Conservation (phyloP, 116 monocot genomes). For the Phalaenopsis hybrid region DNA sequence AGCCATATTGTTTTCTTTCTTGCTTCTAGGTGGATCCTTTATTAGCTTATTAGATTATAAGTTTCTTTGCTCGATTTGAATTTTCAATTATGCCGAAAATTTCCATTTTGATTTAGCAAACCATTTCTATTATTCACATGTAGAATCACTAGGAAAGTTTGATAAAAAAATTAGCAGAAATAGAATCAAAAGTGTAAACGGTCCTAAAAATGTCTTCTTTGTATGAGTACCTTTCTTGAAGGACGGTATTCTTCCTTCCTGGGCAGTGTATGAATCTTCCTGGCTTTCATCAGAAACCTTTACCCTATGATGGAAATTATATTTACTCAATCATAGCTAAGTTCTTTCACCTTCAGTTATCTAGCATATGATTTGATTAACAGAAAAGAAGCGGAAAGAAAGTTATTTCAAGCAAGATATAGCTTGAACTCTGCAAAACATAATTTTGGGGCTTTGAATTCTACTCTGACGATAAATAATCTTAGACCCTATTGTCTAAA, state of each 20-base stretch:
- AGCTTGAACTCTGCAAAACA: no score
- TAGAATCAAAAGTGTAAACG: background rate
- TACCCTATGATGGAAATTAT: slow-evolving; percentile 11
- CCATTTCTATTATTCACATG: background rate
- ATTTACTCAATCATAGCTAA: background rate
- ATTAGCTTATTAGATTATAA: background rate
- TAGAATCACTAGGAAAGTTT: no score
- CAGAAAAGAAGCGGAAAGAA: background rate
- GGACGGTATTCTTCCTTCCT: slow-evolving; percentile 10
- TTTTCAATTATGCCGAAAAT: background rate
- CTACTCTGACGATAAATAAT: no score
- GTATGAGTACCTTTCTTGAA: slow-evolving; percentile 19
- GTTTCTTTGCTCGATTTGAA: background rate
- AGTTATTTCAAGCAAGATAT: background rate
- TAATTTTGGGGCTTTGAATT: background rate
- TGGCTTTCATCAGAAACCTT: slow-evolving; percentile 10
- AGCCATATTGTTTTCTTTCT: background rate
- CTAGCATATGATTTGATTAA: background rate
- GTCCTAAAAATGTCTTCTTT: background rate
- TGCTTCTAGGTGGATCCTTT: background rate
- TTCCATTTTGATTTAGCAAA: background rate
- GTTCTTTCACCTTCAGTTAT: background rate
- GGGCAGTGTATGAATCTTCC: slow-evolving; percentile 1
- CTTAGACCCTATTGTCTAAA: background rate
- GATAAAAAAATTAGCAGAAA: background rate